Evolutionary conservation across 2,329 filamentous ascomycete species (phyloP).

Genomic region (Aureobasidium sp.): DNA sequence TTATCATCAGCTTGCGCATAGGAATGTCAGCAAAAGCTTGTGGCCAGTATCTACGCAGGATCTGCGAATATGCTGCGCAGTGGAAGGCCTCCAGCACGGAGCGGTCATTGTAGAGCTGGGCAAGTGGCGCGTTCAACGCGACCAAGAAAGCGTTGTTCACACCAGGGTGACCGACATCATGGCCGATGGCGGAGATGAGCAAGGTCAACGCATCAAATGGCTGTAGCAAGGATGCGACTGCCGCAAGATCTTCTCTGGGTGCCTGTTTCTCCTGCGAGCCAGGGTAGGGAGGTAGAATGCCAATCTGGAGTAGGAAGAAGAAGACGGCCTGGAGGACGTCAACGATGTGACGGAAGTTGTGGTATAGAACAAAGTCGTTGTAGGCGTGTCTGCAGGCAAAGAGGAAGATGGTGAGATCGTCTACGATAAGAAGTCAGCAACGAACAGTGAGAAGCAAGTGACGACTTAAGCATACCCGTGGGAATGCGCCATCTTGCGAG

Average conservation of each 20-base stretch:
- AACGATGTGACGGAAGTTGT: constrained; percentile 96
- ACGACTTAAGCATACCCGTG: constrained; percentile 56
- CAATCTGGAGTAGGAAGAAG: constrained; percentile 74
- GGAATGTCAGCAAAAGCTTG: constrained; percentile 66
- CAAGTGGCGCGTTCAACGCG: constrained; percentile 82
- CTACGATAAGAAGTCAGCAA: constrained; percentile 35
- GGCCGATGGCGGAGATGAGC: constrained; percentile 90
- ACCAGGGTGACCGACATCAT: constrained; percentile 94
- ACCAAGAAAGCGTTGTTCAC: constrained; percentile 97
- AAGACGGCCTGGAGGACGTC: constrained; percentile 92
- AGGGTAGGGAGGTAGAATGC: constrained; percentile 61
- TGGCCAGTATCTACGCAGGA: constrained; percentile 87
- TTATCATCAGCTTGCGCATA: constrained; percentile 88
- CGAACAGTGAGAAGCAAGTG: too few species aligned
- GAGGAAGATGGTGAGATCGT: constrained; percentile 75
- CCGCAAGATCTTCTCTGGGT: neutral
- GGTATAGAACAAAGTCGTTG: constrained; percentile 91
- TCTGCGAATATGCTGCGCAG: constrained; percentile 93
- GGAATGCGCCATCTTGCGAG: constrained; percentile 72
- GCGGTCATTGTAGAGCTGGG: constrained; percentile 92
- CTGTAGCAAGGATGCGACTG: constrained; percentile 62
- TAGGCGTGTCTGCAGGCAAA: constrained; percentile 88
- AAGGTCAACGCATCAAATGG: constrained; percentile 85
- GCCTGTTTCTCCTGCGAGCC: constrained; percentile 15
- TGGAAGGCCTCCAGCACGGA: constrained; percentile 97